Evolutionary conservation across 2,329 filamentous ascomycete species (phyloP).

Genomic region (Fusarium fracticaudum): DNA sequence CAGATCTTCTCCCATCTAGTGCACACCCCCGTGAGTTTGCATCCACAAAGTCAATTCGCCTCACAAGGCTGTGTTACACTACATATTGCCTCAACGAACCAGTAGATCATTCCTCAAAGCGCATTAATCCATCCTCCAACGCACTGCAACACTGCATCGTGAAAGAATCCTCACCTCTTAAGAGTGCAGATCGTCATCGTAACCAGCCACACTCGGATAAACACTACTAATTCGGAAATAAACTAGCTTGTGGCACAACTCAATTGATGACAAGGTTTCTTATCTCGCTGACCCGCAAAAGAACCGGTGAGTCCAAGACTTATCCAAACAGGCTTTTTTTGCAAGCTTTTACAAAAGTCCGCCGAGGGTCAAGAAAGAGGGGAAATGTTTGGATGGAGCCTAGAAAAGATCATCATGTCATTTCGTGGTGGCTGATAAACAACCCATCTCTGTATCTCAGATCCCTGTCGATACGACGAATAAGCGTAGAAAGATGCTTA

Average conservation of each 20-base stretch:
- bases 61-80: constrained; percentile 18
- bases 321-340: neutral
- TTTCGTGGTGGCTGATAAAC: constrained; percentile 4
- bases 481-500: constrained; percentile 37
- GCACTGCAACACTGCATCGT: constrained; percentile 23
- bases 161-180: neutral
- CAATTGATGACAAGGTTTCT: constrained; percentile 12
- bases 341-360: neutral
- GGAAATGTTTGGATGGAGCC: constrained; percentile 6
- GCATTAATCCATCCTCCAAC: neutral
- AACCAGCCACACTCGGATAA: constrained; percentile 1
- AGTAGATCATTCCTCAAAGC: constrained; percentile 14
- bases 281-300: constrained; percentile 22
- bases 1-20: neutral
- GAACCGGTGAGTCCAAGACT: constrained; percentile 1
- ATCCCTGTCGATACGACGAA: constrained; percentile 23
- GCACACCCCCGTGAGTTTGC: neutral
- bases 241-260: constrained; percentile 16
- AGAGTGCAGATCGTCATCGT: constrained; percentile 1
- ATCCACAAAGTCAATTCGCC: constrained; percentile 1
- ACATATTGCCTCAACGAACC: neutral
- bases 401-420: constrained; percentile 5
- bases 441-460: neutral
- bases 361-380: neutral
- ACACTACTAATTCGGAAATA: neutral